Base-by-base conservation (phyloP, 208 protist species). In the Acanthamoeba sp. region DNA sequence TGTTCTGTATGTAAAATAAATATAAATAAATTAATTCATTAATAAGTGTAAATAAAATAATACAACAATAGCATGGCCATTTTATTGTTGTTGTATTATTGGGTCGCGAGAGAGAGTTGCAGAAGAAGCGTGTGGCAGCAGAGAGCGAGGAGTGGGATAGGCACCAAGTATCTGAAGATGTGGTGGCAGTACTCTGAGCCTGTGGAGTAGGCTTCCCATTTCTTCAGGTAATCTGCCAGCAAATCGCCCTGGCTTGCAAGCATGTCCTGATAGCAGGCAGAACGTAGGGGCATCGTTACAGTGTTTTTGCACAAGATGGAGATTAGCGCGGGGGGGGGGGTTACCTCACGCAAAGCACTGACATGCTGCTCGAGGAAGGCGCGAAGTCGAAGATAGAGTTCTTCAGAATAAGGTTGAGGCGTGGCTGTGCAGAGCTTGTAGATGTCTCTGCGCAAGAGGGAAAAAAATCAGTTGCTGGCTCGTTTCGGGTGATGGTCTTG, bases 121-220 rank as follows among this genome's bases (percentile, higher is more conserved):
- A 55, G 34, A 55, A 42, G 14, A 42, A 6, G 57, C 40, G 36
- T 6, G 27, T 64, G 24, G 6, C 1, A 91, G 1, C 50, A 71
- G 50, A 42, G 34, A 2, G 32, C 12, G 40, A 27, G 48, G 24
- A 52, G 38, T 12, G 27, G 16, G 34, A 14, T 20, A 10, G 24
- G 64, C 38, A 78, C 69, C 52, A 96, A 52, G 48, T 97, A 97
- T 55, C 94, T 76, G 50, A 97, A 97, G 32, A 97, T 95, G 90
- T 97, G 57, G 69, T 95, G 95, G 40, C 92, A 85, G 59, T 95
- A 96, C 48, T 96, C 94, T 66, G 93, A 95, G 42, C 89, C 93
- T 2, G 93, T 94, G 10, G 94, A 89, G 87, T 95, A 97, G 45
- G 88, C 50, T 62, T 95, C 94, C 96, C 96, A 97, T 92, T 97